These are phyloP conservation scores for Fusarium temperatum DNA, from an alignment of 2,329 filamentous ascomycete genomes.

Conservation along the genomic window DNA sequence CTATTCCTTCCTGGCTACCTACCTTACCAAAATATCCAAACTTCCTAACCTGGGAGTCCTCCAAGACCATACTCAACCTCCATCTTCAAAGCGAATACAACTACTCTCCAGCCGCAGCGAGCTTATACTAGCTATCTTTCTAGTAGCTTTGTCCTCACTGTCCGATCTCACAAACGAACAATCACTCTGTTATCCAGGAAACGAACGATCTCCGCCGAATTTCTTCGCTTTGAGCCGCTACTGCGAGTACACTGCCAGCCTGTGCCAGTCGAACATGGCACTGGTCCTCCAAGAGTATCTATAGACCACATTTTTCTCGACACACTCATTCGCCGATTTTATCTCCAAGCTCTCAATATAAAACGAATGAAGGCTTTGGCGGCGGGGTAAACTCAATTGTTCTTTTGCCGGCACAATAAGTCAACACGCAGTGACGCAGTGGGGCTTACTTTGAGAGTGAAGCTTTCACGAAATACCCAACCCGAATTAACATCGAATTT, in stretches of 20 bases:
- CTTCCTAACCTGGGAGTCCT: constrained; percentile 4
- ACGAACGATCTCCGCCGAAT: constrained; percentile 10
- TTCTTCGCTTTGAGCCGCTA: constrained; percentile 19
- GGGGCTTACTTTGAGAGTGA: neutral
- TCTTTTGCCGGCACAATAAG: constrained; percentile 14
- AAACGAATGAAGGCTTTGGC: neutral
- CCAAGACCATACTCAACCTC: constrained; percentile 4
- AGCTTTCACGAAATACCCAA: constrained; percentile 1
- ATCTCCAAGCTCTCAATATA: neutral
- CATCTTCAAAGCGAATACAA: constrained; percentile 9
- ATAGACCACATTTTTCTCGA: constrained; percentile 27
- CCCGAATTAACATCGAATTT: neutral
- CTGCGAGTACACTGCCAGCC: constrained; percentile 10
- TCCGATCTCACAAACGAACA: constrained; percentile 8
- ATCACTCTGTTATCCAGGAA: neutral
- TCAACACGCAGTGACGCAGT: neutral
- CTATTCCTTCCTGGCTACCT: constrained; percentile 8
- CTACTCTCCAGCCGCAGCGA: constrained; percentile 14
- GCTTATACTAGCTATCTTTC: neutral
- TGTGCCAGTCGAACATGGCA: constrained; percentile 40
- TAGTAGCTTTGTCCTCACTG: neutral
- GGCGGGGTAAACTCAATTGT: constrained; percentile 17
- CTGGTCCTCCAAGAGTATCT: constrained; percentile 18
- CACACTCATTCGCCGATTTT: constrained; percentile 19
- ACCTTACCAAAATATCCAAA: neutral